Conservation (phyloP, 2,329 filamentous ascomycete genomes). For the Alternaria hordeiaustralica region DNA sequence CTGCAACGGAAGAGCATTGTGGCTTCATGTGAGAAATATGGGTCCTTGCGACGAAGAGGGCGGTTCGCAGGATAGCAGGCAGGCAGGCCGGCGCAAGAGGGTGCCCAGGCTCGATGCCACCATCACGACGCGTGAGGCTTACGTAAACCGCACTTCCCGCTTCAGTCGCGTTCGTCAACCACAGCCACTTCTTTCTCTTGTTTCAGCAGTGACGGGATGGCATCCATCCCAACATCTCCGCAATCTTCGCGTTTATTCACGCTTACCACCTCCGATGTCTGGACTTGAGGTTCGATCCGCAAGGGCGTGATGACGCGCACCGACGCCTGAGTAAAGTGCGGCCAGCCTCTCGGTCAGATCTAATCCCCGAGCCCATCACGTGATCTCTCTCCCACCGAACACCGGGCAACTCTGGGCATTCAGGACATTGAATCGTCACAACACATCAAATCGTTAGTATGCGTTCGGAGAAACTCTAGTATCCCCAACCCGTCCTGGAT, state of each 20-base stretch:
- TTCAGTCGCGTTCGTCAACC: neutral
- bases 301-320: neutral
- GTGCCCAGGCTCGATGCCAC: neutral
- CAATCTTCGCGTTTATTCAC: neutral
- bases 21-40: neutral
- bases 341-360: constrained; percentile 2
- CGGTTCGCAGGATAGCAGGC: neutral
- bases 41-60: neutral
- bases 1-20: neutral
- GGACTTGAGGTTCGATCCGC: neutral
- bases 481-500: neutral
- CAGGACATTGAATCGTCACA: neutral
- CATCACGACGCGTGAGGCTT: neutral
- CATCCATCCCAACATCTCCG: neutral
- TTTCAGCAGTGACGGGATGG: neutral
- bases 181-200: neutral
- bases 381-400: neutral
- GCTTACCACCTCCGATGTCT: neutral
- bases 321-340: neutral
- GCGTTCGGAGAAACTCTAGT: neutral
- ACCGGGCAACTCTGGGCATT: neutral
- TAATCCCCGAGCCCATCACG: constrained; percentile 8
- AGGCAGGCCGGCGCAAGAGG: neutral
- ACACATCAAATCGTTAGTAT: neutral
- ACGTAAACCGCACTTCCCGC: neutral